Percentiles rank a stretch among this genome's conserved stretches.
Conservation (phyloP, 164 flowering plant species). For the grape (Vitis vinifera) region ASM3070453v1 NC_081805.1:3149001-3149500, state of each 20-base stretch:
- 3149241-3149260: conserved; percentile 10
- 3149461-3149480: conserved; percentile 11
- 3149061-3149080: conserved; percentile 71
- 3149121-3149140: conserved; percentile 61
- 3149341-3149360: conserved; percentile 79
- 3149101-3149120: conserved; percentile 82
- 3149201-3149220: conserved; percentile 73
- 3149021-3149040: conserved; percentile 89
- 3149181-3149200: conserved; percentile 73
- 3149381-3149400: conserved; percentile 34
- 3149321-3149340: conserved; percentile 67
- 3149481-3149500: conserved; percentile 16
- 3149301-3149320: conserved; percentile 41
- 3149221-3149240: conserved; percentile 32
- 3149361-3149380: conserved; percentile 54
- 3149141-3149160: conserved; percentile 5
- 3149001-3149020: conserved; percentile 59
- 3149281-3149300: conserved; percentile 65
- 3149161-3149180: conserved; percentile 26
- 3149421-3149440: not conserved
- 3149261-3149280: conserved; percentile 19
- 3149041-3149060: conserved; percentile 94
- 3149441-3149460: conserved; percentile 3
- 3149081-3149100: conserved; percentile 79
- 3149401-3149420: conserved; percentile 13